Conservation (phyloP, 345 rosid species). For the Gossypium herbaceum region DNA sequence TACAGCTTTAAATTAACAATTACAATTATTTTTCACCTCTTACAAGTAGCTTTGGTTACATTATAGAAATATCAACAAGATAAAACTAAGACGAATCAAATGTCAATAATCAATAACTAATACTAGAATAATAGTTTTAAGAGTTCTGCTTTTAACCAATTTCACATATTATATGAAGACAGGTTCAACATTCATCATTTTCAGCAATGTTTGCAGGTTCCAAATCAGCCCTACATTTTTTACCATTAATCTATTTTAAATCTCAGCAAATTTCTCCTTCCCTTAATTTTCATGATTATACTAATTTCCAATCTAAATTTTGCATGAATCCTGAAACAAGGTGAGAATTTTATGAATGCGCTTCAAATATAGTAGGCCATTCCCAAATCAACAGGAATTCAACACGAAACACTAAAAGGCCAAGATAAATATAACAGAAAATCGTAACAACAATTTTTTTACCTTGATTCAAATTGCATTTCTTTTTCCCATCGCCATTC, state of each 20-base stretch:
- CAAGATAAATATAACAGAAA: neutral
- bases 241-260: neutral
- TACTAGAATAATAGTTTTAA: neutral
- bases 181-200: slow-evolving; percentile 2
- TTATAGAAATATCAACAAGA: neutral
- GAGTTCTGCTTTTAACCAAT: neutral
- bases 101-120: neutral
- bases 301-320: neutral
- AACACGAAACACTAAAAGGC: too few species aligned
- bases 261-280: neutral
- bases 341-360: neutral
- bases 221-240: neutral
- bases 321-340: slow-evolving; percentile 5
- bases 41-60: neutral
- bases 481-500: slow-evolving; percentile 25
- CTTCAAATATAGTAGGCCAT: neutral
- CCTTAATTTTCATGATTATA: neutral
- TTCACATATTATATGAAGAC: neutral
- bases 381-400: neutral
- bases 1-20: neutral
- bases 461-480: slow-evolving; percentile 51
- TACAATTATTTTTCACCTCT: slow-evolving; percentile 1
- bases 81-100: neutral
- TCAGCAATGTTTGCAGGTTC: neutral
- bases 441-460: slow-evolving; percentile 8